Evolutionary conservation across 768 basidiomycete species (phyloP).

Genomic region (Mycena vitilis): DNA sequence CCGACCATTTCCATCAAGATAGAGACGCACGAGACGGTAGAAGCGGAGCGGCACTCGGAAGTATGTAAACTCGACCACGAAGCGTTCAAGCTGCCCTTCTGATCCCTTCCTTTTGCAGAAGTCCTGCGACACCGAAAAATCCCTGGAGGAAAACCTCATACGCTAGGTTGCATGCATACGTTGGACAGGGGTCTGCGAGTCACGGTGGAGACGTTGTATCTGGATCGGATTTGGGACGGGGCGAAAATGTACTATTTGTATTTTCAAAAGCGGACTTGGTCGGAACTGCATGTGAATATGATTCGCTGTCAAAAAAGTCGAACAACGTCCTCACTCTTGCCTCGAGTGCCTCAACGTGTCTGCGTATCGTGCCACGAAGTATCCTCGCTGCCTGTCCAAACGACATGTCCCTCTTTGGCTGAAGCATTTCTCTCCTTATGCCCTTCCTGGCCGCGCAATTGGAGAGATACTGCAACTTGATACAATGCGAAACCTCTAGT

Average conservation of each 20-base stretch:
- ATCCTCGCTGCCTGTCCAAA: conserved; percentile 18
- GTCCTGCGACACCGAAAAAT: conserved; percentile 31
- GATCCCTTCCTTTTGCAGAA: conserved; percentile 16
- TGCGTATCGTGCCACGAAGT: conserved; percentile 25
- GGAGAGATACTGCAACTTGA: not conserved
- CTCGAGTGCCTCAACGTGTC: conserved; percentile 30
- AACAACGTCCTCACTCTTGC: conserved; percentile 1
- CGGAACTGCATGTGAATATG: not conserved
- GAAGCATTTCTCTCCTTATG: conserved; percentile 1
- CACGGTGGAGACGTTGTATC: conserved; percentile 7
- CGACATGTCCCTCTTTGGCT: conserved; percentile 2
- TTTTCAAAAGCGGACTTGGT: conserved; percentile 14
- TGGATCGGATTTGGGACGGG: conserved; percentile 10
- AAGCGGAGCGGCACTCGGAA: conserved; percentile 49
- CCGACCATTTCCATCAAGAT: conserved; percentile 74
- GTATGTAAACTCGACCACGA: conserved; percentile 18
- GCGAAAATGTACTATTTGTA: conserved; percentile 9
- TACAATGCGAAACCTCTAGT: not conserved
- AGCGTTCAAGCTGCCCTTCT: not conserved
- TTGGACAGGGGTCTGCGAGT: not conserved
- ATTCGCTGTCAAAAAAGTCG: conserved; percentile 19
- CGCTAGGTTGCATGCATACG: conserved; percentile 6
- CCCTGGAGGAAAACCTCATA: conserved; percentile 27
- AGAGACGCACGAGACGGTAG: conserved; percentile 62
- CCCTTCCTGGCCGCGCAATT: not conserved